These are phyloP conservation scores for Suhomyces kilbournensis DNA, from an alignment of 805 yeast genomes.

Conservation along the genomic window DNA sequence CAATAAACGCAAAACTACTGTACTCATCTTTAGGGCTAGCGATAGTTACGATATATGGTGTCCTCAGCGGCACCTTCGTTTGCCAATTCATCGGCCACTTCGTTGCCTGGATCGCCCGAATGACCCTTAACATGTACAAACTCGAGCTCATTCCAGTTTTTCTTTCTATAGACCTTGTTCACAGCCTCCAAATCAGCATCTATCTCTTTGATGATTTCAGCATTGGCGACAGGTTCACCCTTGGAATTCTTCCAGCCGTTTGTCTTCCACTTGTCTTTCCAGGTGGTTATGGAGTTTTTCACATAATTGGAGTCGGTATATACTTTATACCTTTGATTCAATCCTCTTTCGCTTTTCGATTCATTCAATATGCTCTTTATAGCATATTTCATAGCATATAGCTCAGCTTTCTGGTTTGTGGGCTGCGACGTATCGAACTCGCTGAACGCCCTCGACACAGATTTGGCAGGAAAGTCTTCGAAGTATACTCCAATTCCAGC, in stretches of 20 bases:
- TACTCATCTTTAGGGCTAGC: background rate
- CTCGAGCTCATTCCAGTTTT: slow-evolving; percentile 37
- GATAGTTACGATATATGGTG: background rate
- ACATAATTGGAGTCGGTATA: slow-evolving; percentile 72
- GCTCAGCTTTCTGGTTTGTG: slow-evolving; percentile 82
- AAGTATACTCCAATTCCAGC: slow-evolving; percentile 75
- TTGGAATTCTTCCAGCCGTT: slow-evolving; percentile 52
- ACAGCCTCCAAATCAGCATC: slow-evolving; percentile 29
- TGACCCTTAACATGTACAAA: slow-evolving; percentile 74
- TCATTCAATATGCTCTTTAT: slow-evolving; percentile 38
- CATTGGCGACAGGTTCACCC: slow-evolving; percentile 49
- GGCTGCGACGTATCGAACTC: slow-evolving; percentile 31
- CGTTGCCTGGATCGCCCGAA: slow-evolving; percentile 66
- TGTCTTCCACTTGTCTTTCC: slow-evolving; percentile 55
- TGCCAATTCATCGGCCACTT: slow-evolving; percentile 73
- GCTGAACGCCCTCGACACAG: slow-evolving; percentile 52
- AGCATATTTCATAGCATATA: slow-evolving; percentile 63
- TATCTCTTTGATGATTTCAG: slow-evolving; percentile 44
- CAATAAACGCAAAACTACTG: background rate
- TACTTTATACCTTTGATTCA: slow-evolving; percentile 38
- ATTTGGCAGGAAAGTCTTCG: slow-evolving; percentile 53
- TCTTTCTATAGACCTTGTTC: slow-evolving; percentile 30
- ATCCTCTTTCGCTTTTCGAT: background rate
- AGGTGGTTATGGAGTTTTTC: slow-evolving; percentile 51
- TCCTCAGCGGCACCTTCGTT: slow-evolving; percentile 24